Evolutionary conservation across 306 rosid species (phyloP), one percentile per base, ranked within the genome.

Genomic region (Abrus precatorius): DNA sequence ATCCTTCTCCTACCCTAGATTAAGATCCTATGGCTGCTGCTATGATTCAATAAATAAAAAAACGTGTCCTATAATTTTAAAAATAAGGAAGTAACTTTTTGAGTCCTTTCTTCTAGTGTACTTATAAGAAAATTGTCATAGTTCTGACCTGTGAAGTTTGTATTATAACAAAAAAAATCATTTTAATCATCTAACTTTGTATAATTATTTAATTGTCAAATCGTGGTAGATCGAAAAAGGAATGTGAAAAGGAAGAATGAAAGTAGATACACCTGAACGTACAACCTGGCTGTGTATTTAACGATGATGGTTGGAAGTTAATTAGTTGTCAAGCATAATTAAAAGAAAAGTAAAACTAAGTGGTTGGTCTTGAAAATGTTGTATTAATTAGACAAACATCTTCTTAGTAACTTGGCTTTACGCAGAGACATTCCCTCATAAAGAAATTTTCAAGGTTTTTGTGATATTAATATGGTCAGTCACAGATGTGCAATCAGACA

Each of bases 271-370:
- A 77, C 64, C 3, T 36, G 50, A 76, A 49, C n/a, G 44, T 36
- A 49, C 80, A 50, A 63, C 12, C 53, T 63, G 63, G 63, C 50
- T 48, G 13, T 41, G n/a, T 65, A 47, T 65, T 62, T 33, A 36
- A 63, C 72, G 34, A 20, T 33, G 60, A 38, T 74, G 0, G 62
- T 62, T 60, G 27, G 8, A 60, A 29, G 36, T 1, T 30, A 0
- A 48, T 64, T 49, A 62, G 41, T 63, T 76, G 72, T 49, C 27
- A 62, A 20, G 48, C 62, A 28, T 6, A 32, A 62, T 62, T 61
- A 33, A 49, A 75, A 75, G 70, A 75, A 75, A 44, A 38, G n/a
- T 11, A 44, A 60, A 62, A 62, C 3, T 53, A 20, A 50, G 81
- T 65, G 20, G 56, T 53, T 77, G 32, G 53, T 36, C 43, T 50